A percentile compares a stretch with the other conserved stretches of the same genome.
Evolutionary conservation across 441 rosid species (phyloP).

Genomic region (Pelargonium australe): DNA sequence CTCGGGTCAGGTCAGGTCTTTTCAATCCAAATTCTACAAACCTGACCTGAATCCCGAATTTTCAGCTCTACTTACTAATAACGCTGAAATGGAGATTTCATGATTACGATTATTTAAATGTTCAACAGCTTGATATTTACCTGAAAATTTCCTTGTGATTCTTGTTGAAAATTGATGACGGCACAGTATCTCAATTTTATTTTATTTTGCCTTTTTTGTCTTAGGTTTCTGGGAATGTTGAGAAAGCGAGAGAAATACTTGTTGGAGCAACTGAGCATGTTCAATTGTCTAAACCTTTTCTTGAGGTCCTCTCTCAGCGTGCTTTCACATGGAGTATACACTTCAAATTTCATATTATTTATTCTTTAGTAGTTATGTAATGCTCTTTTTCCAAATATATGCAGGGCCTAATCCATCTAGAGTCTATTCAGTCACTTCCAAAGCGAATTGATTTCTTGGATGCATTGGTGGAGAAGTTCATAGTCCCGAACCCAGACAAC

Average conservation of each 20-base stretch:
- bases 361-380: not conserved
- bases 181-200: not conserved
- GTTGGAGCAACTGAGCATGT: slow-evolving; percentile 68
- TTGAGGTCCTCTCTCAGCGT: slow-evolving; percentile 38
- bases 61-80: too few species aligned
- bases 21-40: too few species aligned
- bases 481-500: slow-evolving; percentile 48
- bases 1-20: too few species aligned
- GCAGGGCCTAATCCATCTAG: slow-evolving; percentile 67
- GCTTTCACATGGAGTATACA: not conserved
- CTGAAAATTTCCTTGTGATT: too few species aligned
- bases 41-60: too few species aligned
- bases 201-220: slow-evolving; percentile 10
- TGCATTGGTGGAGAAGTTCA: slow-evolving; percentile 60
- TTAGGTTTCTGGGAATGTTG: slow-evolving; percentile 64
- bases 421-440: slow-evolving; percentile 59
- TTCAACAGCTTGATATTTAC: too few species aligned
- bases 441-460: slow-evolving; percentile 69
- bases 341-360: not conserved
- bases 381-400: slow-evolving; percentile 5
- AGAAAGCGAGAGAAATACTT: slow-evolving; percentile 69
- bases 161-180: not conserved
- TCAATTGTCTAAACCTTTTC: slow-evolving; percentile 66
- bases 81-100: too few species aligned
- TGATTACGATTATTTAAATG: too few species aligned